Base-by-base conservation (phyloP, 192 early-diverging fungal species). In the Gaertneriomyces semiglobifer region DNA sequence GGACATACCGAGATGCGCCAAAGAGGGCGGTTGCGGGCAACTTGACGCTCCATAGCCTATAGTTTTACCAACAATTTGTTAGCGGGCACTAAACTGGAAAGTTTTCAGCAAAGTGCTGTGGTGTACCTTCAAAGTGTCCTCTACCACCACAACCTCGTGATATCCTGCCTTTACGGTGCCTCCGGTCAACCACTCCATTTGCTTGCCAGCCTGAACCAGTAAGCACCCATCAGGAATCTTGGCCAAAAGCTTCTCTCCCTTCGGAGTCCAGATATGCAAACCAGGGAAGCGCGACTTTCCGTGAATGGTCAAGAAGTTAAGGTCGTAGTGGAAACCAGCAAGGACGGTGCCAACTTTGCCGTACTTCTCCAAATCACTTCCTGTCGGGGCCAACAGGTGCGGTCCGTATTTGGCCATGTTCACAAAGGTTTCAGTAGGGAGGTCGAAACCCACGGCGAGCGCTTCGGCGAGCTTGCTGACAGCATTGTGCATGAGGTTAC, bases 281-380 rank as follows among this genome's bases (percentile, higher is more conserved):
- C 88, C 88, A 18, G 88, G 86, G 77, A 79, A 90, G 44, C 88
- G 82, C 2, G 85, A 87, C 76, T 87, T 87, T 48, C 88, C 88
- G 72, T 89, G 88, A 65, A 89, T 87, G 16, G 88, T 86, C 51
- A 84, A 64, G 58, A 88, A 83, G 76, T 88, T 87, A 41, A 88
- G 73, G 56, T 88, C 87, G 40, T 56, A 69, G 64, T 80, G 79
- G 71, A 80, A 80, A 44, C 65, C 88, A 19, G 88, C 88, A 45
- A 88, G 76, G 11, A 90, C 79, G 3, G 84, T 86, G 52, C 76
- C 80, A 18, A 85, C 74, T 50, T 78, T 63, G 39, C 84, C 84
- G 70, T 86, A 88, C 63, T 80, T 82, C 33, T 64, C 76, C 56
- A 90, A 74, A 72, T 90, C 85, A 44, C 77, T 80, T 46, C 78